Base-by-base conservation (phyloP, 371 early-diverging fungal genomes). In the Thermomucor indicae-seudaticae region DNA sequence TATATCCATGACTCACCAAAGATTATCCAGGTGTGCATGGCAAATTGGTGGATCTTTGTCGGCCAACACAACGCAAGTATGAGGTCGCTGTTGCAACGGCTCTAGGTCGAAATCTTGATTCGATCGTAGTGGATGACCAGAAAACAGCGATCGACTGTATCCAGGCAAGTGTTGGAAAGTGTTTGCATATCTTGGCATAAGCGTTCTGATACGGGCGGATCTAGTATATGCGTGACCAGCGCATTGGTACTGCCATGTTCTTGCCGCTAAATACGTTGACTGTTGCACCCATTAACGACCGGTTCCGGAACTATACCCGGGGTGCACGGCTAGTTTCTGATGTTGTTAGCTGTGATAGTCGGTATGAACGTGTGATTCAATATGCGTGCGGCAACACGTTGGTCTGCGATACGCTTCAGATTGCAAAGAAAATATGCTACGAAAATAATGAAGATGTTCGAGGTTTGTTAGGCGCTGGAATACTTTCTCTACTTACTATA, bases 51-150 rank as follows among this genome's bases (percentile, higher is more conserved):
- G 97, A 99, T 67, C 75, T 99, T 25, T 91, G 95, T 70, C 80
- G 83, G 53, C 97, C 99, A 2, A 92, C 83, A 11, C 95, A 97
- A 65, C 76, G 93, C 41, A 94, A 92, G 64, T 97, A 95, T 69
- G 93, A 95, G 31, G 64, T 76, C 0, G 92, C 97, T 2, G 79
- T 97, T 1, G 83, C 91, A 0, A 84, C 85, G 8, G 80, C 84
- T 11, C 67, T 92, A 11, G 91, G 90, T 7, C 80, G 85, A 35
- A 83, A 88, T 53, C 60, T 89, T 72, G 91, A 92, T 47, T 86
- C 92, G 8, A 84, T 92, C 51, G 81, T 90, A 0, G 91, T 92
- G 3, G 89, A 89, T 41, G 75, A 80, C 38, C 83, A 90, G 55
- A 68, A 77, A 51, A 88, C 86, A 0, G 92, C 91, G 6, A 80